Percentiles rank a stretch among this genome's conserved stretches.
These are phyloP conservation scores for Solanum chmielewskii DNA, from an alignment of 257 asterid genomes.

Conservation along the genomic window DNA sequence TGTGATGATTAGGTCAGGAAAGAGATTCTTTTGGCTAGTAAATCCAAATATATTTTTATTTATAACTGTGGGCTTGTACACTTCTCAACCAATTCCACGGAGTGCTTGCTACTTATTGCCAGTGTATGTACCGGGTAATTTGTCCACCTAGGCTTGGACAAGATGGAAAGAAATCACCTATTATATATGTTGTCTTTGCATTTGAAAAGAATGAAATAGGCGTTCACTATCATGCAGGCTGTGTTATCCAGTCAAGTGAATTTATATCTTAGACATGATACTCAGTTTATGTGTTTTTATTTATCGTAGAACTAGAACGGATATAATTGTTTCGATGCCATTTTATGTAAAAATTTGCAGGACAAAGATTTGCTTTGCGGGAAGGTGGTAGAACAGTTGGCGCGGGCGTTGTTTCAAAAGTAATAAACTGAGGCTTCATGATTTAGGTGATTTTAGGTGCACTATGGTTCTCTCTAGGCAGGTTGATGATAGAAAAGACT, in stretches of 20 bases:
- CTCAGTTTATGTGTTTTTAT: not conserved
- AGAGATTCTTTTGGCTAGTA: not conserved
- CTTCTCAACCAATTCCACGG: not conserved
- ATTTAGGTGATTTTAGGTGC: not conserved
- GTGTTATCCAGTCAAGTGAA: not conserved
- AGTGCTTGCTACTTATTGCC: not conserved
- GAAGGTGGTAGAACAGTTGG: constrained; percentile 99
- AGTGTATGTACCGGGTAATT: not conserved
- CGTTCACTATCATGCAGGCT: not conserved
- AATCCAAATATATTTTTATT: not conserved
- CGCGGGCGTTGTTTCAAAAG: constrained; percentile 97
- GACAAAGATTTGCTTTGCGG: constrained; percentile 97
- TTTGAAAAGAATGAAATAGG: not conserved
- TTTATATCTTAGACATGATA: not conserved
- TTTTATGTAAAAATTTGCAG: constrained; percentile 24
- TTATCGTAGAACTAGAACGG: not conserved
- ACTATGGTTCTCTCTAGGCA: not conserved
- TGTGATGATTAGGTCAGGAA: not conserved
- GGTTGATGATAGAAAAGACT: not conserved
- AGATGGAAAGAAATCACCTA: not conserved
- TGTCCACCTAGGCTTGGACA: not conserved
- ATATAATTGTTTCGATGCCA: not conserved
- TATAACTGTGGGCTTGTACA: not conserved
- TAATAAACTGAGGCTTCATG: constrained; percentile 37
- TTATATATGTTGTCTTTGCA: not conserved